These are phyloP conservation scores for Nephelium lappaceum DNA, from an alignment of 345 rosid genomes.

Conservation along the genomic window DNA sequence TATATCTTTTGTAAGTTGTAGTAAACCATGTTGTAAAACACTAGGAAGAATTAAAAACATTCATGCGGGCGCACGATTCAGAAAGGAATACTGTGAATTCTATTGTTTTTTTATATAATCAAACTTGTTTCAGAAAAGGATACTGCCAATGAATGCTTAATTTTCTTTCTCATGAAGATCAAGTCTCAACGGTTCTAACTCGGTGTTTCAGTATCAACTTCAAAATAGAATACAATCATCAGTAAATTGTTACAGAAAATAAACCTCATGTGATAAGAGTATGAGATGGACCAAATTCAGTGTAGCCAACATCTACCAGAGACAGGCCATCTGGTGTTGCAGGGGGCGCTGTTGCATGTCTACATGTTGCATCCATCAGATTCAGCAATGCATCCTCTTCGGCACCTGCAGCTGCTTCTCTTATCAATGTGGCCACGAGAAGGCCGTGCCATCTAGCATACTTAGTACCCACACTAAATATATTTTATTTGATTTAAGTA, in stretches of 20 bases:
- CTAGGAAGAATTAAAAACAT: too few relatives aligned
- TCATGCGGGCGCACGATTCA: too few relatives aligned
- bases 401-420: constrained; percentile 95
- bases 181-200: not conserved
- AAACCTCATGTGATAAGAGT: constrained; percentile 48
- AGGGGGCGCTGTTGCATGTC: constrained; percentile 95
- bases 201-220: not conserved
- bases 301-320: constrained; percentile 79
- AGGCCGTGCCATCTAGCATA: constrained; percentile 83
- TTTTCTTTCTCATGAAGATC: too few relatives aligned
- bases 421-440: constrained; percentile 80
- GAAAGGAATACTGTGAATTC: too few relatives aligned
- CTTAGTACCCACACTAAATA: not conserved
- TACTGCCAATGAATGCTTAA: too few relatives aligned
- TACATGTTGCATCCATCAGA: constrained; percentile 76
- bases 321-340: constrained; percentile 89
- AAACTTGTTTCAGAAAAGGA: too few relatives aligned
- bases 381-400: constrained; percentile 70
- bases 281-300: constrained; percentile 58
- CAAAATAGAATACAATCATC: not conserved
- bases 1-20: too few relatives aligned
- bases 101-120: too few relatives aligned
- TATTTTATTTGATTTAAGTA: not conserved
- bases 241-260: not conserved
- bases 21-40: too few relatives aligned